Percentiles rank a stretch among this genome's conserved stretches.
Conservation (phyloP, 2,329 filamentous ascomycete species). For the Phyllachora maydis region DNA sequence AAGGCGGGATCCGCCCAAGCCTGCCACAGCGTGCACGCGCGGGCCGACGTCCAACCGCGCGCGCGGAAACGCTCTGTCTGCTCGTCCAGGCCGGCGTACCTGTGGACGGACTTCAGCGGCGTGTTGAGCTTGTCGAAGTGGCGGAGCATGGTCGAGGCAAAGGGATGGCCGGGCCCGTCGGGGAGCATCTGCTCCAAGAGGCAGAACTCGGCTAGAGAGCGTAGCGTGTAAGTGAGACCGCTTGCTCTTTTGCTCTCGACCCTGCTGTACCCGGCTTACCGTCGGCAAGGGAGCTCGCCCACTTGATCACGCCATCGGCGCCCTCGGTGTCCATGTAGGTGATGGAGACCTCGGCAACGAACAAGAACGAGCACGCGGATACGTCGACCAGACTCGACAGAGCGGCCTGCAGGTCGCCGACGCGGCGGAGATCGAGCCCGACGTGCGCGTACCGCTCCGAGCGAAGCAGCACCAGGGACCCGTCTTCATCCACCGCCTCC, state of each 20-base stretch:
- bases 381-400: slow-evolving; percentile 38
- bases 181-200: slow-evolving; percentile 75
- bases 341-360: slow-evolving; percentile 75
- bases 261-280: slow-evolving; percentile 29
- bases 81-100: slow-evolving; percentile 43
- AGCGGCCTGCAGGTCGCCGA: slow-evolving; percentile 35
- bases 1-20: slow-evolving; percentile 56
- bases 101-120: slow-evolving; percentile 51
- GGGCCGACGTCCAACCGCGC: slow-evolving; percentile 45
- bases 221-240: slow-evolving; percentile 1
- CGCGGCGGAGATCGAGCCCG: slow-evolving; percentile 60
- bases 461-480: slow-evolving; percentile 27
- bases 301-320: slow-evolving; percentile 55
- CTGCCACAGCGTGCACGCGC: slow-evolving; percentile 57
- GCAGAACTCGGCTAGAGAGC: slow-evolving; percentile 49
- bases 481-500: slow-evolving; percentile 6
- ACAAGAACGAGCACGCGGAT: slow-evolving; percentile 43
- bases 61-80: slow-evolving; percentile 48
- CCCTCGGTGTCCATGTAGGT: slow-evolving; percentile 68
- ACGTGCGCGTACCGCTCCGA: slow-evolving; percentile 59
- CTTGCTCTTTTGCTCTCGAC: background rate
- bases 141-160: slow-evolving; percentile 66
- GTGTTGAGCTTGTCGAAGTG: slow-evolving; percentile 70
- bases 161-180: slow-evolving; percentile 57
- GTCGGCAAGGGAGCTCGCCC: slow-evolving; percentile 51